Base-by-base conservation (phyloP, 139 green algal species). In the Astrephomene gubernaculifera region DNA sequence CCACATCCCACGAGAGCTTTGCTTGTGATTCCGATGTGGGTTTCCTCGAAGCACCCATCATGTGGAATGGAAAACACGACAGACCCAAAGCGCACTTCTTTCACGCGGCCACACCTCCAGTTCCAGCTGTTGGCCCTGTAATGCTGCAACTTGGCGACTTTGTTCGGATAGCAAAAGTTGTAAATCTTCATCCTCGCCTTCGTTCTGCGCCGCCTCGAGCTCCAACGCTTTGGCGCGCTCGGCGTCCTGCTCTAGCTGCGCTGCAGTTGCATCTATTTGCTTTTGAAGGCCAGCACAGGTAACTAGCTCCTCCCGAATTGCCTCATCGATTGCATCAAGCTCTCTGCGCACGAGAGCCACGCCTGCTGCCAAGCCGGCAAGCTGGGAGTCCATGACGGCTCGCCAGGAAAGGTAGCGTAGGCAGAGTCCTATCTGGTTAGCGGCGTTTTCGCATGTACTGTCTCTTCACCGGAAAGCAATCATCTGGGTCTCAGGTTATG, bases 301-400 rank as follows among this genome's bases (percentile, higher is more conserved):
- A 3, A 81, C 25, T 29, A 73, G 78, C 63, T 73, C 67, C 39
- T 49, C n/a, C 22, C 85, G 53, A 54, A 79, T 82, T 27, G 78
- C 54, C n/a, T 76, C 74, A 71, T 86, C 64, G 35, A 85, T 82
- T 36, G 35, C 60, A 29, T 81, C 68, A 1, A 80, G 71, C 39
- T 73, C 70, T 7, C 29, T 43, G 1, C 70, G 53, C 29, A 79
- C 53, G 27, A 81, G 17, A 29, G 60, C 67, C 7, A 80, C 81
- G 54, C 60, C 81, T 5, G 54, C 41, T 1, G 67, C 76, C 36
- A 86, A 63, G 22, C 29, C 60, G 9, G n/a, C 68, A n/a, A 63
- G 35, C 44, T 68, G 65, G 24, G 74, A 29, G n/a, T 67, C 52
- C 53, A 74, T 76, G 17, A 44, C 57, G 6, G n/a, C n/a, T n/a